A percentile compares a stretch with the other conserved stretches of the same genome.
phyloP scores from a whole-genome alignment of 164 flowering plant genomes.

The Dillenia turbinata region DNA sequence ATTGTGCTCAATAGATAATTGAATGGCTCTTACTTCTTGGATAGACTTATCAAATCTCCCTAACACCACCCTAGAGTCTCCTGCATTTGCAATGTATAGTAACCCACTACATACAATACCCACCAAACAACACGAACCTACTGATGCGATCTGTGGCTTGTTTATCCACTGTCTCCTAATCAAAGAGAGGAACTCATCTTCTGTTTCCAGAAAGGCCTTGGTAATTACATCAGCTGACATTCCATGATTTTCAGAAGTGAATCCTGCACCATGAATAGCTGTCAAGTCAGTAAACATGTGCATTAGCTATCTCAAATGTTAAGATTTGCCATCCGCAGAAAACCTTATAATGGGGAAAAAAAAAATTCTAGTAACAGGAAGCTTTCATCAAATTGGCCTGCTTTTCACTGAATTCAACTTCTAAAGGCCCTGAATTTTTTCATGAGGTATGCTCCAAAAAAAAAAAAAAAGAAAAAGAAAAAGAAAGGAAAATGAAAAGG shows the following conservation, averaged over 20 bases:
- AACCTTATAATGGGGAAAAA: neutral
- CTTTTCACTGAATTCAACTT: too few relatives aligned
- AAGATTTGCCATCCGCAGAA: neutral
- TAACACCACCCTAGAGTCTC: conserved; percentile 86
- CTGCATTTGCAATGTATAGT: conserved; percentile 77
- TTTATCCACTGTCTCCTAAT: conserved; percentile 60
- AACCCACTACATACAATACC: conserved; percentile 69
- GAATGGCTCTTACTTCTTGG: conserved; percentile 61
- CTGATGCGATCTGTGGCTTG: conserved; percentile 81
- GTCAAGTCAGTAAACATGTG: conserved; percentile 22
- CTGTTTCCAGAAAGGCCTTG: conserved; percentile 69
- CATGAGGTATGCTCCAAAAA: too few relatives aligned
- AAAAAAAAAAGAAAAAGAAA: too few relatives aligned
- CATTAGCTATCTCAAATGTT: conserved; percentile 9
- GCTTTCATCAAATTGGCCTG: too few relatives aligned
- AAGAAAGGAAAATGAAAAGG: too few relatives aligned
- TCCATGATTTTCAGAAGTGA: conserved; percentile 50
- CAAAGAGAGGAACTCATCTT: conserved; percentile 63
- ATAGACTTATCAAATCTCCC: conserved; percentile 51
- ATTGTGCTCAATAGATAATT: conserved; percentile 85
- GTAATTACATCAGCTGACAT: conserved; percentile 69
- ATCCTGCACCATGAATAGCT: conserved; percentile 51
- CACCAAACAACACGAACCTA: conserved; percentile 91
- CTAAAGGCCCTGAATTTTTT: too few relatives aligned
- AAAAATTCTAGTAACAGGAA: neutral